These are phyloP conservation scores for Rubia yunnanensis DNA, from an alignment of 257 asterid species.

Conservation along the genomic window DNA sequence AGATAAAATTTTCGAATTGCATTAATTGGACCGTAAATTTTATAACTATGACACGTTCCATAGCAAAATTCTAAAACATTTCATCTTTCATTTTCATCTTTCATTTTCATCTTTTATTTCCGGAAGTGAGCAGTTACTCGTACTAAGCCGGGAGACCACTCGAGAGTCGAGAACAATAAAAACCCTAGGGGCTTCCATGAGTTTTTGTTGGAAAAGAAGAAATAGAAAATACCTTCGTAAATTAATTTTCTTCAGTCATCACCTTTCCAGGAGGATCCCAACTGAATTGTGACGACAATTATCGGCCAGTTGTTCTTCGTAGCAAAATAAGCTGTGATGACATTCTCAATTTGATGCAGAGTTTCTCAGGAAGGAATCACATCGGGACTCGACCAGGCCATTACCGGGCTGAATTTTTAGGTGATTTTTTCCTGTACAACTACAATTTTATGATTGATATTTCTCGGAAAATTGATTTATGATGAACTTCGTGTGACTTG, in stretches of 20 bases:
- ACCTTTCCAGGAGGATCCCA: background rate
- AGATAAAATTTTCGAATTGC: too few relatives aligned
- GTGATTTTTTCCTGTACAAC: background rate
- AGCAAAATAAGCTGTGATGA: background rate
- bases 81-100: too few relatives aligned
- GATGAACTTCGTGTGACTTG: background rate
- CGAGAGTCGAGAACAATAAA: too few relatives aligned
- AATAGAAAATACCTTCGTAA: too few relatives aligned
- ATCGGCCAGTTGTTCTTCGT: background rate
- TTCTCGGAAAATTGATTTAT: background rate
- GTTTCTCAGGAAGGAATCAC: background rate
- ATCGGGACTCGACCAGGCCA: background rate
- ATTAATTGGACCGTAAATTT: too few relatives aligned
- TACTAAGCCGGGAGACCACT: too few relatives aligned
- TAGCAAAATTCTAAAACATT: too few relatives aligned
- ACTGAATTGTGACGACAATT: background rate
- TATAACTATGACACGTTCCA: too few relatives aligned
- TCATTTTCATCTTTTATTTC: too few relatives aligned
- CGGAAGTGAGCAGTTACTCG: too few relatives aligned
- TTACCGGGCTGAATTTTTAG: background rate
- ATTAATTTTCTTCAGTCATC: background rate
- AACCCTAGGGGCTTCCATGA: too few relatives aligned
- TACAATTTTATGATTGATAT: background rate
- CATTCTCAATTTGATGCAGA: background rate
- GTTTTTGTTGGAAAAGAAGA: too few relatives aligned